Base-by-base conservation (phyloP, 2,329 filamentous ascomycete genomes). In the Sporothrix dimorphospora region DNA sequence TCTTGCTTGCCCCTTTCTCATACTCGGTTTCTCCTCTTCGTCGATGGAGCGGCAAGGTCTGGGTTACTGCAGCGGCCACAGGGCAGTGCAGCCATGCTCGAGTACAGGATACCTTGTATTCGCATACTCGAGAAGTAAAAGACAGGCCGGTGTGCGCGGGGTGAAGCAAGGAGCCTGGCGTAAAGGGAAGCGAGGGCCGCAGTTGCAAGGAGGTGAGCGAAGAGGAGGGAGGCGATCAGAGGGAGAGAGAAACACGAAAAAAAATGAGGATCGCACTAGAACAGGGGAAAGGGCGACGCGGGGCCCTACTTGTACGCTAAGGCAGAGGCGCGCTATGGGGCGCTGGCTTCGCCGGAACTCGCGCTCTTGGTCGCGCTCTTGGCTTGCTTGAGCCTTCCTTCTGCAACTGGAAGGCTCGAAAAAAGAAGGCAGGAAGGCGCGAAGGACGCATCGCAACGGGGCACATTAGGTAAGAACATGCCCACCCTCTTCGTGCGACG, bases 271-370 rank as follows among this genome's bases (percentile, higher is more conserved):
- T 40, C 19, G 30, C 27, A 51, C 47, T 55, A 40, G 47, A 24
- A 27, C 34, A 42, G n/a, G 9, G 34, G 12, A 24, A 45, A 63
- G 59, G 38, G 38, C 11, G 38, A 63, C 59, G 59, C 59, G 59
- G 59, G 38, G 21, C 38, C n/a, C 19, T 63, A 47, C 42, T 40
- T 11, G 11, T 40, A 61, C 19, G 34, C 24, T 38, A 49, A 47
- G 24, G 65, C 27, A 53, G 30, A 49, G 55, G 30, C 45, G 65
- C 65, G 65, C 27, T 53, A 30, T 34, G 65, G 40, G 42, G 63
- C 65, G 19, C n/a, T 16, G 27, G 47, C 12, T 24, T 19, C 27
- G 47, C 65, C 38, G 21, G 65, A 21, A 38, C 47, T 53, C 14
- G 42, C 6, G 65, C 65, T 40, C 47, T 21, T 34, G 40, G 19